Evolutionary conservation across 306 rosid species (phyloP).

Genomic region (Cucurbita pepo): DNA sequence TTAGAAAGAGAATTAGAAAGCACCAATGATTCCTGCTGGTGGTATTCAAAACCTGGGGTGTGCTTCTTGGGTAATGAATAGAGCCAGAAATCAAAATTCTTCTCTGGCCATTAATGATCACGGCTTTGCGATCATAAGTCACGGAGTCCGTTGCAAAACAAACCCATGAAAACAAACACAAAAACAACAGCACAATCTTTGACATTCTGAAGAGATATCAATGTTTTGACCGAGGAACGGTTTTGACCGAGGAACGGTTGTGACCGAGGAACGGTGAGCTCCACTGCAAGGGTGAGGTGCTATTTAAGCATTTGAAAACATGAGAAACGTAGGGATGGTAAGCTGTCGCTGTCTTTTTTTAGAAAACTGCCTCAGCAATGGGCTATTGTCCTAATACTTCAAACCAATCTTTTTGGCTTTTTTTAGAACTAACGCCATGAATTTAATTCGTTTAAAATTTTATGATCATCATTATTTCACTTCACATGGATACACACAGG

Average conservation of each 20-base stretch:
- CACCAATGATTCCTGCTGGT: slow-evolving; percentile 8
- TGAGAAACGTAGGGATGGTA: slow-evolving; percentile 5
- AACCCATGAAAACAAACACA: slow-evolving; percentile 18
- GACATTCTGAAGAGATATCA: slow-evolving; percentile 4
- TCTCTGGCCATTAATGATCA: slow-evolving; percentile 52
- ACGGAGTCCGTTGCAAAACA: slow-evolving; percentile 38
- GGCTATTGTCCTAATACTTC: neutral
- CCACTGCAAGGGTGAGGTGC: slow-evolving; percentile 8
- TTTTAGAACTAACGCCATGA: neutral
- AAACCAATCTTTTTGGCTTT: neutral
- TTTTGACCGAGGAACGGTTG: too few species aligned
- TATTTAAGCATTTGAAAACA: slow-evolving; percentile 20
- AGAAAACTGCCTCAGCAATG: neutral
- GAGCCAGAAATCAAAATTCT: slow-evolving; percentile 77
- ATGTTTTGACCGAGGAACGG: neutral
- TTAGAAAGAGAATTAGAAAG: neutral
- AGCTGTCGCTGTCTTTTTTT: neutral
- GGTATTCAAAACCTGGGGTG: slow-evolving; percentile 51
- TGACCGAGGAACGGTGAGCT: neutral
- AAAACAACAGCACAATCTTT: slow-evolving; percentile 4
- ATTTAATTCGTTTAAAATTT: neutral
- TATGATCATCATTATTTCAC: neutral
- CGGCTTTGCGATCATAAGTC: slow-evolving; percentile 58
- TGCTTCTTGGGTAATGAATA: slow-evolving; percentile 96
- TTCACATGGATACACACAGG: neutral